phyloP scores from a whole-genome alignment of 2,329 filamentous ascomycete genomes.

The Lachnum nothofagi region DNA sequence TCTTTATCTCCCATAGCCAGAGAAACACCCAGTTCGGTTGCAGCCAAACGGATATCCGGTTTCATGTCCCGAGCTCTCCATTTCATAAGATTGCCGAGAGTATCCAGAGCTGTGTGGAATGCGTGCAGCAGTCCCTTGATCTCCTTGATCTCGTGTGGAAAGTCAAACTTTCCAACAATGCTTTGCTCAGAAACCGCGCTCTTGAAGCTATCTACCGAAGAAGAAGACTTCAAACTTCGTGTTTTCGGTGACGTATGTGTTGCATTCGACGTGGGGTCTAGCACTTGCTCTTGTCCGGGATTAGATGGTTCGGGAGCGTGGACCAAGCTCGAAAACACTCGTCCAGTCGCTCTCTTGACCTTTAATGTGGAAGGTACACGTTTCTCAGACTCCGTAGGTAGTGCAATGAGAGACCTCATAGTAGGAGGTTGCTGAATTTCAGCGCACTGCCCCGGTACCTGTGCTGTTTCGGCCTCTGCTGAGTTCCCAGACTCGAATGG shows the following conservation, averaged over 20 bases:
- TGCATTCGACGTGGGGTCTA: background rate
- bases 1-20: background rate
- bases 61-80: background rate
- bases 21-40: slow-evolving; percentile 1
- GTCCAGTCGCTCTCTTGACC: background rate
- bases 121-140: slow-evolving; percentile 15
- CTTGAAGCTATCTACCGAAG: slow-evolving; percentile 17
- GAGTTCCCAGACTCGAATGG: no score
- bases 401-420: background rate
- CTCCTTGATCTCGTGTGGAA: slow-evolving; percentile 12
- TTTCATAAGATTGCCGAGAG: slow-evolving; percentile 10
- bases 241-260: background rate
- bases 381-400: background rate
- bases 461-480: no score
- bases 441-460: no score
- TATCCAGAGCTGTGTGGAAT: slow-evolving; percentile 15
- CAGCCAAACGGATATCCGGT: slow-evolving; percentile 2
- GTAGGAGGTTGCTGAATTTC: no score
- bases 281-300: background rate
- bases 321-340: background rate
- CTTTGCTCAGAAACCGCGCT: slow-evolving; percentile 14
- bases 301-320: background rate
- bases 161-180: background rate
- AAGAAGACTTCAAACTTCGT: slow-evolving; percentile 11
- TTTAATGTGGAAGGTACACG: background rate